These are phyloP conservation scores for Didymella pomorum DNA, from an alignment of 2,329 filamentous ascomycete species.

Conservation along the genomic window DNA sequence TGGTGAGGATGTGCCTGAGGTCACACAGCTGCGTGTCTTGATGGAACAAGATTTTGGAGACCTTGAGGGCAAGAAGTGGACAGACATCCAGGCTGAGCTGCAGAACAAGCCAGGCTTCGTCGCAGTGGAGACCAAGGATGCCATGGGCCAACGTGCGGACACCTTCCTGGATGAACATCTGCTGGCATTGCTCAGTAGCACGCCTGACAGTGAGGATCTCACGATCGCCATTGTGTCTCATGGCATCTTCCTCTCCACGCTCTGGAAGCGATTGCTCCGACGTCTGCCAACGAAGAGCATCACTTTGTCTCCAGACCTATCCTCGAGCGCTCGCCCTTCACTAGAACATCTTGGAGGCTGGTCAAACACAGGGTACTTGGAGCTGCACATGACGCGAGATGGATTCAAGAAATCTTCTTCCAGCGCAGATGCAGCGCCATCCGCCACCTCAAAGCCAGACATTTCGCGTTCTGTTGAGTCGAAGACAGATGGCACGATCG, in stretches of 20 bases:
- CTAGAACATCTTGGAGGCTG: constrained; percentile 65
- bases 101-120: constrained; percentile 56
- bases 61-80: constrained; percentile 70
- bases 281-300: constrained; percentile 61
- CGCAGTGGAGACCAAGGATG: constrained; percentile 72
- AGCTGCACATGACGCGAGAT: constrained; percentile 50
- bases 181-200: constrained; percentile 60
- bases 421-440: background rate
- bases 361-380: constrained; percentile 72
- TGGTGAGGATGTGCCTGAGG: constrained; percentile 26
- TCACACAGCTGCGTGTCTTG: constrained; percentile 52
- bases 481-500: background rate
- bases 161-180: constrained; percentile 72
- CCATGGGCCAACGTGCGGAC: constrained; percentile 70
- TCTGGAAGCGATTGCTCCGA: constrained; percentile 70
- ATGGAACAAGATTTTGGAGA: constrained; percentile 79
- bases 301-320: constrained; percentile 54
- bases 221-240: constrained; percentile 78
- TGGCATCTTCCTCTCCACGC: constrained; percentile 76
- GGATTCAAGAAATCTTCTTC: background rate
- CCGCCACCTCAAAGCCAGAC: background rate
- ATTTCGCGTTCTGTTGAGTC: background rate
- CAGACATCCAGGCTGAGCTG: constrained; percentile 51
- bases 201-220: constrained; percentile 37
- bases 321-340: constrained; percentile 50